Base-by-base conservation (phyloP, 2,329 filamentous ascomycete species). In the Rhynchosporium graminicola region DNA sequence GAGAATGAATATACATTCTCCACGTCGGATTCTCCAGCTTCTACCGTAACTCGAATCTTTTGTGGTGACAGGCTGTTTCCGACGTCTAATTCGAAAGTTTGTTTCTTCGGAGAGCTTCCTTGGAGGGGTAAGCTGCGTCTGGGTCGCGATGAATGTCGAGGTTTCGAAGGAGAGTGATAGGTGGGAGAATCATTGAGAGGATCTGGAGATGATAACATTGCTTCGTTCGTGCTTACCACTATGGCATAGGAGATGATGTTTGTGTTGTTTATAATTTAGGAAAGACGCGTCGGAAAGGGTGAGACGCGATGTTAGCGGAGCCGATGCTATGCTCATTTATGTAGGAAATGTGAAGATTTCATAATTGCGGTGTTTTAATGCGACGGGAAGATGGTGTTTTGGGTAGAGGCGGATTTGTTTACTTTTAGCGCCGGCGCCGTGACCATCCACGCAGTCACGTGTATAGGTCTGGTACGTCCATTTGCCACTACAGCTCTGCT, bases 21-120 rank as follows among this genome's bases (percentile, higher is more conserved):
- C 13, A 47, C 60, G 52, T 72, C 69, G 3, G 70, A 71, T 46
- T 70, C 62, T 42, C 69, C 71, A 43, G 73, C 73, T 62, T 75
- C 72, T 6, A 75, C 73, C 4, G 73, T 75, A 15, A 75, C 73
- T 47, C 67, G 60, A 54, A 75, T 71, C 62, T 73, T 75, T 59
- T 74, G 73, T 20, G 73, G 71, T 33, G 73, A 73, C 38, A 74
- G 26, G n/a, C 68, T 61, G 55, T 72, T 69, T 59, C 73, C 73
- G 12, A 75, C 70, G 60, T 75, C 72, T 54, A 75, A 61, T 40
- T 75, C 68, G 52, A 75, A 75, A 4, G 68, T 74, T 62, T 74
- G 72, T 58, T 74, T 75, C 33, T 67, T 73, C 15, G 73, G 73
- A 42, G 72, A 74, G 57, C 68, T 73, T 28, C 66, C 63, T 57